Percentiles rank a stretch among this genome's conserved stretches.
These are phyloP conservation scores for Gossypium schwendimanii DNA, from an alignment of 441 rosid genomes.

Conservation along the genomic window DNA sequence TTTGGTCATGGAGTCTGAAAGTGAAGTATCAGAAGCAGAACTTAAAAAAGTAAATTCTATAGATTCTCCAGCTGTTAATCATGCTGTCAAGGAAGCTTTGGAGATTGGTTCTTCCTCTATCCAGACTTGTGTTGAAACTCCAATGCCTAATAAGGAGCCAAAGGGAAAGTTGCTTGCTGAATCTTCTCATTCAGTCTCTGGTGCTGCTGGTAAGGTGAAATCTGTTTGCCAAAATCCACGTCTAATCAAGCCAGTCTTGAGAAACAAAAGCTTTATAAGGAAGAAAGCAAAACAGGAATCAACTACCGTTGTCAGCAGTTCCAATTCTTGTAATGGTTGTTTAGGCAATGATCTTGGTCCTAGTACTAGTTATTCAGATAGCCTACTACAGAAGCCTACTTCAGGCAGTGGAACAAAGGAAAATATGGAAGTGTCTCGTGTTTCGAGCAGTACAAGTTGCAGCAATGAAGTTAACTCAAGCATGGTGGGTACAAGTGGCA, in stretches of 20 bases:
- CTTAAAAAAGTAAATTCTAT: slow-evolving; percentile 11
- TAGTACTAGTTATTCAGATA: slow-evolving; percentile 27
- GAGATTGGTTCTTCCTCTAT: slow-evolving; percentile 22
- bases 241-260: slow-evolving; percentile 46
- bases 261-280: slow-evolving; percentile 43
- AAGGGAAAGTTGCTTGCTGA: slow-evolving; percentile 29
- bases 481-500: slow-evolving; percentile 30
- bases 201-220: slow-evolving; percentile 20
- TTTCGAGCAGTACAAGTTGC: slow-evolving; percentile 27
- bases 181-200: slow-evolving; percentile 25
- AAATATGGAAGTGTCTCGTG: slow-evolving; percentile 28
- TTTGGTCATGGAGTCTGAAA: slow-evolving; percentile 17
- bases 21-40: slow-evolving; percentile 24
- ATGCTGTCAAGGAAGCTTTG: slow-evolving; percentile 15
- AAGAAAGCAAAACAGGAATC: slow-evolving; percentile 49
- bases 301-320: slow-evolving; percentile 26
- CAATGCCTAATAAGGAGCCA: slow-evolving; percentile 25
- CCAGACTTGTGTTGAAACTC: slow-evolving; percentile 19
- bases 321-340: slow-evolving; percentile 20
- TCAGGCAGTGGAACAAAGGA: slow-evolving; percentile 29
- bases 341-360: slow-evolving; percentile 28
- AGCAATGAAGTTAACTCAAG: slow-evolving; percentile 33
- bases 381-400: slow-evolving; percentile 14
- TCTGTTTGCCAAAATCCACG: slow-evolving; percentile 26
- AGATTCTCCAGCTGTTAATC: slow-evolving; percentile 21